phyloP scores from a whole-genome alignment of 129 eudicot species.

The Tagetes patula region DNA sequence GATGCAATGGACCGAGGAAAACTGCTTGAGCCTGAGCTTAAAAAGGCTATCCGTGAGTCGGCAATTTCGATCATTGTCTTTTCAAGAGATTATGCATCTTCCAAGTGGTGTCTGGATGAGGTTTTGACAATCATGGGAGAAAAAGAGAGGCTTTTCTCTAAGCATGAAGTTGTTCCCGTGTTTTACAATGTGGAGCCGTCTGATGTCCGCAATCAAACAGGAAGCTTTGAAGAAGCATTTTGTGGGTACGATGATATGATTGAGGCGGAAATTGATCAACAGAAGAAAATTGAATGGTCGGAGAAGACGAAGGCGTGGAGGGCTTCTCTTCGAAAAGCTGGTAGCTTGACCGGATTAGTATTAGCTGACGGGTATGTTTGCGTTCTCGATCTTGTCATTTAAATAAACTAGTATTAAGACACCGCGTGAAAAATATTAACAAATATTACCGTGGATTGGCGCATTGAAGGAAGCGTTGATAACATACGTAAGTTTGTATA shows the following conservation, averaged over 20 bases:
- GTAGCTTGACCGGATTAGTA: conserved; percentile 23
- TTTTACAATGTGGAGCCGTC: not conserved
- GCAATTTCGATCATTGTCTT: too few relatives aligned
- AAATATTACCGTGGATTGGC: too few relatives aligned
- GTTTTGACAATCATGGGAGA: not conserved
- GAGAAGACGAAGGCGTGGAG: conserved; percentile 25
- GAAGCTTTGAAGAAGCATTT: conserved; percentile 17
- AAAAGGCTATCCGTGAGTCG: too few relatives aligned
- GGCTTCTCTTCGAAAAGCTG: conserved; percentile 23
- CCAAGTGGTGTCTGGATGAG: not conserved
- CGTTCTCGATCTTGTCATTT: not conserved
- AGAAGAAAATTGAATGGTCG: conserved; percentile 15
- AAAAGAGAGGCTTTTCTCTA: not conserved
- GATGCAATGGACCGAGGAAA: too few relatives aligned
- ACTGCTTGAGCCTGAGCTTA: too few relatives aligned
- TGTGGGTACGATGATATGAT: not conserved
- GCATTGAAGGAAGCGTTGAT: too few relatives aligned
- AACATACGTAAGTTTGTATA: too few relatives aligned
- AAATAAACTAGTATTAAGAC: not conserved
- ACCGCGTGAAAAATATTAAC: too few relatives aligned
- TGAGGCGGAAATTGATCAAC: not conserved
- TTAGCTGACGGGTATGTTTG: conserved; percentile 11
- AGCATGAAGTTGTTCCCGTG: not conserved
- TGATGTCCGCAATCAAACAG: not conserved
- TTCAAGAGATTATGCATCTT: too few relatives aligned